phyloP scores from a whole-genome alignment of 208 protist genomes.

The Blechomonas ayalai region DNA sequence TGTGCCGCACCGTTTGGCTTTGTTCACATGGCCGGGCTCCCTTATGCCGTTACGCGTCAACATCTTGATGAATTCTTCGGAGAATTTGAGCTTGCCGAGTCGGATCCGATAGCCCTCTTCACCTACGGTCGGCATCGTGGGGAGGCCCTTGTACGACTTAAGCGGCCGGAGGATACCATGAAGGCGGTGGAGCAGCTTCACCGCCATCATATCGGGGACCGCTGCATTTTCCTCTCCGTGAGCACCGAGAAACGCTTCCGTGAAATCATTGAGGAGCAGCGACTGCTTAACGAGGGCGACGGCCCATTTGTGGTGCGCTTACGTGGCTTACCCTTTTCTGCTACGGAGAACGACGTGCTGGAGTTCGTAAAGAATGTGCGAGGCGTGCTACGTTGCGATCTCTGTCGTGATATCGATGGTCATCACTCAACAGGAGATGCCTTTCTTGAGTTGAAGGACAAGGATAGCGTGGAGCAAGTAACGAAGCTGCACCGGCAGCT shows the following conservation, averaged over 20 bases:
- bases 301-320: constrained; percentile 42
- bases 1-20: constrained; percentile 1
- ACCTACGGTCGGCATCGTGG: constrained; percentile 25
- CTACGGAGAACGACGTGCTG: constrained; percentile 41
- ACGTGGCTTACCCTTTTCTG: constrained; percentile 56
- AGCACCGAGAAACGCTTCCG: constrained; percentile 19
- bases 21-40: constrained; percentile 31
- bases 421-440: constrained; percentile 61
- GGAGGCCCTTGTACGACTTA: constrained; percentile 29
- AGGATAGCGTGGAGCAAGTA: constrained; percentile 19
- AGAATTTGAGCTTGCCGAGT: constrained; percentile 15
- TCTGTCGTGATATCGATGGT: constrained; percentile 28
- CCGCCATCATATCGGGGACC: constrained; percentile 30
- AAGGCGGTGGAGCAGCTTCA: constrained; percentile 21
- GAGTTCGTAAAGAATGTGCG: constrained; percentile 30
- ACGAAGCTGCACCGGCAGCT: constrained; percentile 23
- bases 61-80: constrained; percentile 32
- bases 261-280: constrained; percentile 5
- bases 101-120: constrained; percentile 23
- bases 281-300: constrained; percentile 10
- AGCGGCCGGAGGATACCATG: constrained; percentile 15
- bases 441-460: constrained; percentile 45
- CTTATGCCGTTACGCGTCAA: constrained; percentile 22
- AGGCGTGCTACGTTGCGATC: constrained; percentile 25
- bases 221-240: constrained; percentile 27